A percentile compares a stretch with the other conserved stretches of the same genome.
Conservation (phyloP, 768 basidiomycete species). For the Hydnomerulius pinastri region DNA sequence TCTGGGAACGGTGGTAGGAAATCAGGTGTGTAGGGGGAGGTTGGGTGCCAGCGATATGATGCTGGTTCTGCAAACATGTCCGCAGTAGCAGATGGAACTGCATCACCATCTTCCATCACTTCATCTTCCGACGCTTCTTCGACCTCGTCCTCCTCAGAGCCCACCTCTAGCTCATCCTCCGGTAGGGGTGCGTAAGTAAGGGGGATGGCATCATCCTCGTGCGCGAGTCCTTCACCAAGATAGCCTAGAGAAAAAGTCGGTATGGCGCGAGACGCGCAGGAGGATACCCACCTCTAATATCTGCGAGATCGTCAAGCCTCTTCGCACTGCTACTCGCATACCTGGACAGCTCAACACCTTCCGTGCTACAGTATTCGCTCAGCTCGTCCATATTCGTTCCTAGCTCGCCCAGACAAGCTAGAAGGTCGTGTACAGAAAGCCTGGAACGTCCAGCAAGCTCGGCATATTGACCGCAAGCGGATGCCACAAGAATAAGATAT, state of each 20-base stretch:
- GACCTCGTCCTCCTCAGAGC: constrained; percentile 30
- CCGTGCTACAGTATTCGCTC: constrained; percentile 60
- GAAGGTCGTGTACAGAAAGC: constrained; percentile 59
- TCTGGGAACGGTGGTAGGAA: constrained; percentile 40
- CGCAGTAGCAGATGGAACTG: constrained; percentile 16
- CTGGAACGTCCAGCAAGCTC: constrained; percentile 70
- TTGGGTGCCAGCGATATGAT: constrained; percentile 36
- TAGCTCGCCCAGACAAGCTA: constrained; percentile 70
- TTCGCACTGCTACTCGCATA: constrained; percentile 65
- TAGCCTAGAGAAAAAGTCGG: constrained; percentile 47
- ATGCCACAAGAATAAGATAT: constrained; percentile 66
- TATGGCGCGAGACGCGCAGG: constrained; percentile 1
- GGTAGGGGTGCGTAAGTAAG: constrained; percentile 47
- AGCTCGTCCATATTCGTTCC: constrained; percentile 74
- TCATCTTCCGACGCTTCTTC: constrained; percentile 32
- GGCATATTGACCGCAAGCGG: constrained; percentile 71
- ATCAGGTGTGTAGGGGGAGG: constrained; percentile 27
- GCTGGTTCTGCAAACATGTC: constrained; percentile 19
- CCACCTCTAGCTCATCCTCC: constrained; percentile 15
- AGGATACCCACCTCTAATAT: constrained; percentile 62
- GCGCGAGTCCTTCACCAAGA: constrained; percentile 58
- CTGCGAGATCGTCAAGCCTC: constrained; percentile 71
- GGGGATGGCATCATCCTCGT: constrained; percentile 55
- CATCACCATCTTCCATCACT: constrained; percentile 12
- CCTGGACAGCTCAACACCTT: constrained; percentile 67